A percentile compares a stretch with the other conserved stretches of the same genome.
Conservation (phyloP, 495 filamentous ascomycete genomes). For the Sordaria brevicollis region DNA sequence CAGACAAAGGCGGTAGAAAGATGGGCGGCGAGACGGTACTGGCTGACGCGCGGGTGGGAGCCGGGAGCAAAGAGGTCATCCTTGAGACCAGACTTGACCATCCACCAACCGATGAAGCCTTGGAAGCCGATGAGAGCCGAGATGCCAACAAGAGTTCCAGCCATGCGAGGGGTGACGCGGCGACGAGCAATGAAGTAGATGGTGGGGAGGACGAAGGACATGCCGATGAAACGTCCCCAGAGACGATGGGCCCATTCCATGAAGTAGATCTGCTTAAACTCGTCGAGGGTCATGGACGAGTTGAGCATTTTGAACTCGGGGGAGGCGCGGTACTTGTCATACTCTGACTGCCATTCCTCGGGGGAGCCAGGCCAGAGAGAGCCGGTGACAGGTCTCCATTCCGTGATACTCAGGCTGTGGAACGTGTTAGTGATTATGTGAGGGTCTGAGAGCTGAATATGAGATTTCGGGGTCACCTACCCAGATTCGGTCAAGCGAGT, state of each 20-base stretch:
- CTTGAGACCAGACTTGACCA: constrained; percentile 92
- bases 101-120: constrained; percentile 96
- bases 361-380: constrained; percentile 71
- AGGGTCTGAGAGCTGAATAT: background rate
- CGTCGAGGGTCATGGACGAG: constrained; percentile 76
- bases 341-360: constrained; percentile 81
- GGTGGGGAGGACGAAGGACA: constrained; percentile 81
- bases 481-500: constrained; percentile 94
- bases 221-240: constrained; percentile 87
- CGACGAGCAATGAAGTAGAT: constrained; percentile 78
- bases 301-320: constrained; percentile 90
- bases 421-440: background rate
- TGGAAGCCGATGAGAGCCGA: constrained; percentile 87
- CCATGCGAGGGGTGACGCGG: constrained; percentile 69
- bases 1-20: constrained; percentile 81
- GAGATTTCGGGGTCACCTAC: constrained; percentile 36
- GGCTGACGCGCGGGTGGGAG: constrained; percentile 80
- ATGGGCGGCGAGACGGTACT: constrained; percentile 87
- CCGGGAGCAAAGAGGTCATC: constrained; percentile 91
- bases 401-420: constrained; percentile 87
- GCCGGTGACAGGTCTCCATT: constrained; percentile 97
- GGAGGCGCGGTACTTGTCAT: constrained; percentile 78
- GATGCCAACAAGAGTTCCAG: constrained; percentile 68
- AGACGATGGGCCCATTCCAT: constrained; percentile 98
- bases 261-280: constrained; percentile 97